A percentile compares a stretch with the other conserved stretches of the same genome.
These are phyloP conservation scores for Pontederia paniculata DNA, from an alignment of 176 grass and related monocot species.

Conservation along the genomic window DNA sequence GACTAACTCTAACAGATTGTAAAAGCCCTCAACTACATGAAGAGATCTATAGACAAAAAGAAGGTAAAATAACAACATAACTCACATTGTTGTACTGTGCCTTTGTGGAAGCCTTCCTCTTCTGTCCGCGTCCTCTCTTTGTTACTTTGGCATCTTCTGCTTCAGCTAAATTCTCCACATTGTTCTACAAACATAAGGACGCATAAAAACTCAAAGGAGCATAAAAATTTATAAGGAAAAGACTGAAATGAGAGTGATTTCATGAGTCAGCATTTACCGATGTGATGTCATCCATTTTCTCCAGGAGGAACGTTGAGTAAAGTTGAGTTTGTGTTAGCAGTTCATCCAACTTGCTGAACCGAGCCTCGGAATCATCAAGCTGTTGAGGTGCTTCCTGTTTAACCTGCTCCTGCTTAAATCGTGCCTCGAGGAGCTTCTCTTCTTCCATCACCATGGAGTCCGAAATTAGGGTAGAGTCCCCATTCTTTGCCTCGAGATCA, in stretches of 20 bases:
- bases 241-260: neutral
- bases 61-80: slow-evolving; percentile 1
- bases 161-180: slow-evolving; percentile 28
- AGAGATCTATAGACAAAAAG: neutral
- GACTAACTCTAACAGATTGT: no score
- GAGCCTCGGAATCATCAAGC: slow-evolving; percentile 32
- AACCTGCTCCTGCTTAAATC: slow-evolving; percentile 38
- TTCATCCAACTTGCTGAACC: slow-evolving; percentile 79
- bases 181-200: slow-evolving; percentile 28
- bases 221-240: neutral
- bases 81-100: slow-evolving; percentile 73
- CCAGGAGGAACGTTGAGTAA: slow-evolving; percentile 77
- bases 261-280: slow-evolving; percentile 25
- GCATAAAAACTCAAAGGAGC: neutral
- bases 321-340: slow-evolving; percentile 80
- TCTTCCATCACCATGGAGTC: slow-evolving; percentile 68
- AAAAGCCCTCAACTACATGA: no score
- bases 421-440: slow-evolving; percentile 31
- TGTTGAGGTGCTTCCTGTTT: slow-evolving; percentile 27
- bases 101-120: slow-evolving; percentile 40
- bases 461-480: slow-evolving; percentile 49
- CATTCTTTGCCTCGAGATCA: slow-evolving; percentile 70
- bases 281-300: slow-evolving; percentile 90
- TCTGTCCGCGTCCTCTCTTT: slow-evolving; percentile 43
- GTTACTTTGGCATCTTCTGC: slow-evolving; percentile 32